phyloP scores from a whole-genome alignment of 176 grass and related monocot species.

The Bolboschoenus planiculmis region DNA sequence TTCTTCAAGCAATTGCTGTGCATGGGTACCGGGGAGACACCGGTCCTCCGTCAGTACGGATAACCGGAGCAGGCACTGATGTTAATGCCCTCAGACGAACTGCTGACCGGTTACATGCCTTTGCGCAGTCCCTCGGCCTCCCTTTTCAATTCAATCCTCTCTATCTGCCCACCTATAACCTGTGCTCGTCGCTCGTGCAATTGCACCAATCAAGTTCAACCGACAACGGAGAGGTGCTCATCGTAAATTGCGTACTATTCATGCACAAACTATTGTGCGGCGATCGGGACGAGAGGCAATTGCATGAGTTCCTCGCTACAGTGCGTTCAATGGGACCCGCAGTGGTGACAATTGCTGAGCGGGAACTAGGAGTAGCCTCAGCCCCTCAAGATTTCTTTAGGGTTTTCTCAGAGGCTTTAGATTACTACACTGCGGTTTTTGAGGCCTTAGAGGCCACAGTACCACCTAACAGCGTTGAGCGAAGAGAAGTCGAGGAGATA shows the following conservation, averaged over 20 bases:
- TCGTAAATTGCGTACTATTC: slow-evolving; percentile 78
- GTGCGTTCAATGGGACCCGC: slow-evolving; percentile 59
- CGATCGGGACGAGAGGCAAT: slow-evolving; percentile 25
- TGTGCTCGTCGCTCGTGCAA: slow-evolving; percentile 11
- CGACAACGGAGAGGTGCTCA: slow-evolving; percentile 51
- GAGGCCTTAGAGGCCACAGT: slow-evolving; percentile 90
- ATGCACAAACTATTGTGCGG: slow-evolving; percentile 51
- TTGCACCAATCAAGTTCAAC: slow-evolving; percentile 29
- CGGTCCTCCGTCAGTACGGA: slow-evolving; percentile 59
- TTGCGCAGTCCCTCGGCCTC: slow-evolving; percentile 73
- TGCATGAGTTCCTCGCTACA: slow-evolving; percentile 46
- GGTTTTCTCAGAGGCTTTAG: slow-evolving; percentile 45
- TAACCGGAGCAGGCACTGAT: slow-evolving; percentile 79
- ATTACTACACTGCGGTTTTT: slow-evolving; percentile 78
- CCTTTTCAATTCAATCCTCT: slow-evolving; percentile 83
- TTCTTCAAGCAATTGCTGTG: slow-evolving; percentile 81
- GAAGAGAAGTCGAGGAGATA: slow-evolving; percentile 72
- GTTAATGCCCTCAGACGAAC: slow-evolving; percentile 66
- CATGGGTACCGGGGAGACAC: slow-evolving; percentile 27
- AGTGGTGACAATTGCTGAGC: slow-evolving; percentile 75
- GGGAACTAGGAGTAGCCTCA: slow-evolving; percentile 33
- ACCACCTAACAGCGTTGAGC: slow-evolving; percentile 66
- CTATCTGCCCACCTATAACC: slow-evolving; percentile 39
- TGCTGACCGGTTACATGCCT: slow-evolving; percentile 60
- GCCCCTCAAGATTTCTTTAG: slow-evolving; percentile 24